Base-by-base conservation (phyloP, 352 stramenopile species). In the Globisporangium spiculum region DNA sequence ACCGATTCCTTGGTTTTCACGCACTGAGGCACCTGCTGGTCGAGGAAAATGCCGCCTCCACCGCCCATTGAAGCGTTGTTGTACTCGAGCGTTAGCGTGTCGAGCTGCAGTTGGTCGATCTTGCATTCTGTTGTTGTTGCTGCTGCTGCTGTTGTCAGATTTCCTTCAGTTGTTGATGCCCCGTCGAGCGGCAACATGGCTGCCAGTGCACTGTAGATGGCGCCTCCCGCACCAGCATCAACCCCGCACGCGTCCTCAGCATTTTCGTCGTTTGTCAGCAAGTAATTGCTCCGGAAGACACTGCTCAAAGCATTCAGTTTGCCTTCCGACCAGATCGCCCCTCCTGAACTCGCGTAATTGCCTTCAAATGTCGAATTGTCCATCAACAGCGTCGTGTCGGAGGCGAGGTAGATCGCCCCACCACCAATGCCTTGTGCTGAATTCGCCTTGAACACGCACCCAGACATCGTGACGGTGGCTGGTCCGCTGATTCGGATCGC, bases 1-100 rank as follows among this genome's bases (percentile, higher is more conserved):
- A 20, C 41, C 10, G 5, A 1, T 5, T 41, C 26, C 6, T 30
- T 32, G 14, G 26, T 52, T 10, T 53, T 64, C 38, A 67, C 54
- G 46, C 68, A 70, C 22, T 2, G 0, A 9, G 59, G 64, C 12
- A 74, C 26, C n/a, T 38, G 24, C 20, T 53, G 59, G 16, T 67
- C 41, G 10, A 70, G 22, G 34, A 71, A 67, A 16, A 74, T 58
- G 24, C 22, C 64, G 18, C 63, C 69, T n/a, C 69, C 64, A 0
- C 69, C 69, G 10, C 63, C 62, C 24, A 30, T 22, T 6, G 56
- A 62, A 10, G 68, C 68, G 22, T 50, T 58, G 50, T 73, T 73
- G 12, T 41, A 12, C 5, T 65, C 32, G 16, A 72, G 62, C n/a
- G 26, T 53, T 41, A 65, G 7, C 3, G 60, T 38, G 3, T 65